Conservation (phyloP, 1,139 yeast species). For the Geotrichum carabidarum region DNA sequence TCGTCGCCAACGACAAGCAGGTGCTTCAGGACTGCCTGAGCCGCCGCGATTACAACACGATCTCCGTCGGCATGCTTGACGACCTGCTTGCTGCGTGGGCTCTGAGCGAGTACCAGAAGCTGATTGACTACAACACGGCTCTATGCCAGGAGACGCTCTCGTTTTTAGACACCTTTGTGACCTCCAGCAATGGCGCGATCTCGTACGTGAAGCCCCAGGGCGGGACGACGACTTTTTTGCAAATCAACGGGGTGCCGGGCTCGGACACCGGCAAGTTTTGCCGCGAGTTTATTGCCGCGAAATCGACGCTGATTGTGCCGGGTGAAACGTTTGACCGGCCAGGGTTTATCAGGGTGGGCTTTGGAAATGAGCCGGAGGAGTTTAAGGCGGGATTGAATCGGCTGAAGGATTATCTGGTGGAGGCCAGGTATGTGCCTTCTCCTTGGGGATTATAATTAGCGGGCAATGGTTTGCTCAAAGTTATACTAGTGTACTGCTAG, state of each 20-base stretch:
- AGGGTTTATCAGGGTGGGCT: slow-evolving; percentile 49
- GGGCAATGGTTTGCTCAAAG: too few relatives aligned
- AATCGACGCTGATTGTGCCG: slow-evolving; percentile 45
- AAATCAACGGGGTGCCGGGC: slow-evolving; percentile 29
- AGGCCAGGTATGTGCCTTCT: slow-evolving; percentile 1
- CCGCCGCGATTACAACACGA: slow-evolving; percentile 51
- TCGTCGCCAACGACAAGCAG: slow-evolving; percentile 39
- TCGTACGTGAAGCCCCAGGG: slow-evolving; percentile 46
- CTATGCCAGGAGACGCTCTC: slow-evolving; percentile 40
- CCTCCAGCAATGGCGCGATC: slow-evolving; percentile 36
- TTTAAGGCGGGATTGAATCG: slow-evolving; percentile 34
- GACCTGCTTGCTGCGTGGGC: slow-evolving; percentile 48
- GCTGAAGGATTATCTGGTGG: slow-evolving; percentile 22
- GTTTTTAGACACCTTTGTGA: slow-evolving; percentile 39
- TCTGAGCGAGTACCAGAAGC: slow-evolving; percentile 36
- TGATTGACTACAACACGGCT: slow-evolving; percentile 37
- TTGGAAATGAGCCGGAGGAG: slow-evolving; percentile 44
- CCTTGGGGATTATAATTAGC: slow-evolving; percentile 8
- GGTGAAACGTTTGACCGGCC: slow-evolving; percentile 47
- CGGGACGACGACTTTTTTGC: slow-evolving; percentile 48
- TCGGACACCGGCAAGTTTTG: slow-evolving; percentile 40
- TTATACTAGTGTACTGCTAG: too few relatives aligned
- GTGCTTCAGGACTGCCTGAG: slow-evolving; percentile 39
- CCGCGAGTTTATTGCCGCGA: slow-evolving; percentile 38
- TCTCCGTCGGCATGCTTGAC: slow-evolving; percentile 48